Conservation (phyloP, 495 filamentous ascomycete genomes). For the Annulohypoxylon stygium region DNA sequence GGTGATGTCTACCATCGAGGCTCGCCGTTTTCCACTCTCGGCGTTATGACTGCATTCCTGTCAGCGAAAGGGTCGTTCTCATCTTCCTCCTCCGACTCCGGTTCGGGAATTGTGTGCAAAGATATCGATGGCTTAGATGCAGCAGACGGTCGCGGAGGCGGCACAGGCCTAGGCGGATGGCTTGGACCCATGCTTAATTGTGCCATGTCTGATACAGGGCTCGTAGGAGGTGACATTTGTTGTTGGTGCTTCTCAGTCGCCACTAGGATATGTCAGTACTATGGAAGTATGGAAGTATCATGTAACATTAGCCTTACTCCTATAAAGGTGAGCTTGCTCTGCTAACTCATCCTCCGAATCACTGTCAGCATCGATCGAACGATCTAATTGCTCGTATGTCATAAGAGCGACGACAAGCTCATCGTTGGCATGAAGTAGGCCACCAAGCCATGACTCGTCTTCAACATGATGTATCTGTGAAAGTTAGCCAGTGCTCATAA, state of each 20-base stretch:
- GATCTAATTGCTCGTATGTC: constrained; percentile 93
- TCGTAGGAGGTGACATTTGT: constrained; percentile 53
- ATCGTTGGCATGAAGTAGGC: constrained; percentile 85
- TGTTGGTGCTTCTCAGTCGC: constrained; percentile 64
- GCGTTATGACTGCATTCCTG: constrained; percentile 76
- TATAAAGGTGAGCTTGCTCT: constrained; percentile 67
- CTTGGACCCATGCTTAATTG: constrained; percentile 53
- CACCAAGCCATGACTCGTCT: constrained; percentile 82
- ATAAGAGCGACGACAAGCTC: constrained; percentile 91
- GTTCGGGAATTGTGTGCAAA: constrained; percentile 50
- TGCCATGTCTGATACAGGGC: constrained; percentile 54
- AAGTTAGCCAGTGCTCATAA: constrained; percentile 18
- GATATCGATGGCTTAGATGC: constrained; percentile 57
- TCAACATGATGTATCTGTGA: constrained; percentile 83
- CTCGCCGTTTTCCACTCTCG: constrained; percentile 65
- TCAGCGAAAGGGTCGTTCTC: constrained; percentile 85
- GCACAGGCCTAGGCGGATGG: constrained; percentile 53
- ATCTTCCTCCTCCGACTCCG: constrained; percentile 65
- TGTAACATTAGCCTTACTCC: constrained; percentile 54
- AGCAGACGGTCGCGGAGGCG: constrained; percentile 59
- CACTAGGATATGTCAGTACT: constrained; percentile 56
- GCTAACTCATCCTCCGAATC: constrained; percentile 84
- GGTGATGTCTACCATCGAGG: constrained; percentile 63
- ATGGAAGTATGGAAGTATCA: not conserved
- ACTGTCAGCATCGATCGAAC: constrained; percentile 95